Conservation (phyloP, 495 filamentous ascomycete genomes). For the Penicillium paxilli region DNA sequence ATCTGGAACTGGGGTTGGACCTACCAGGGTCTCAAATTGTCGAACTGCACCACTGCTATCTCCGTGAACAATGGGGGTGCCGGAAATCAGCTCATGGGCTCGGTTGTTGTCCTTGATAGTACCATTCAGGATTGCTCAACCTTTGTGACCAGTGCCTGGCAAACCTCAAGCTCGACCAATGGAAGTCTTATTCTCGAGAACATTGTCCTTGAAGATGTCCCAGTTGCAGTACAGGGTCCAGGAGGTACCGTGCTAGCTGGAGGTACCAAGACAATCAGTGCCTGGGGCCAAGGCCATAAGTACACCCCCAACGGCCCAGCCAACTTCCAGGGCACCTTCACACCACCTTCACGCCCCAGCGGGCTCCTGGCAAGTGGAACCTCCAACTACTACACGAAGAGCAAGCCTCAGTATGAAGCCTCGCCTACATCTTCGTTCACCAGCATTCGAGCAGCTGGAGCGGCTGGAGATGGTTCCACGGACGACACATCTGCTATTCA, state of each 20-base stretch:
- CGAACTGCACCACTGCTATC: constrained; percentile 55
- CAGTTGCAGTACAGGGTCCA: constrained; percentile 58
- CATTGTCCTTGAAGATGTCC: constrained; percentile 59
- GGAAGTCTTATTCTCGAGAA: constrained; percentile 69
- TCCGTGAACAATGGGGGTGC: constrained; percentile 39
- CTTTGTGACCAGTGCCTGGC: constrained; percentile 60
- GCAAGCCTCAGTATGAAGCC: constrained; percentile 56
- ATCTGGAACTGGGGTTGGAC: constrained; percentile 63
- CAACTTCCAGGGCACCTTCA: constrained; percentile 42
- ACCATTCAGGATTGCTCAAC: constrained; percentile 62
- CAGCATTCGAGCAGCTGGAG: constrained; percentile 57
- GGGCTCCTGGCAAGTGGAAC: constrained; percentile 37
- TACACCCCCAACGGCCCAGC: constrained; percentile 44
- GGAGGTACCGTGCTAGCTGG: constrained; percentile 57
- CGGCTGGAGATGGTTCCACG: constrained; percentile 67
- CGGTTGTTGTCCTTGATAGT: constrained; percentile 55
- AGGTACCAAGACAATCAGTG: constrained; percentile 52
- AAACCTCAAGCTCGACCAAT: constrained; percentile 38
- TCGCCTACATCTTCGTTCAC: constrained; percentile 53
- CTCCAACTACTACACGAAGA: constrained; percentile 47
- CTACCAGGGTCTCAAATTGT: constrained; percentile 48
- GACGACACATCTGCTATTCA: constrained; percentile 64
- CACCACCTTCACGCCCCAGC: constrained; percentile 35
- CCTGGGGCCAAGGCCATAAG: constrained; percentile 56
- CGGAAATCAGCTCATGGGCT: constrained; percentile 38